Evolutionary conservation across 768 basidiomycete species (phyloP).

Genomic region (Boletus sp.): DNA sequence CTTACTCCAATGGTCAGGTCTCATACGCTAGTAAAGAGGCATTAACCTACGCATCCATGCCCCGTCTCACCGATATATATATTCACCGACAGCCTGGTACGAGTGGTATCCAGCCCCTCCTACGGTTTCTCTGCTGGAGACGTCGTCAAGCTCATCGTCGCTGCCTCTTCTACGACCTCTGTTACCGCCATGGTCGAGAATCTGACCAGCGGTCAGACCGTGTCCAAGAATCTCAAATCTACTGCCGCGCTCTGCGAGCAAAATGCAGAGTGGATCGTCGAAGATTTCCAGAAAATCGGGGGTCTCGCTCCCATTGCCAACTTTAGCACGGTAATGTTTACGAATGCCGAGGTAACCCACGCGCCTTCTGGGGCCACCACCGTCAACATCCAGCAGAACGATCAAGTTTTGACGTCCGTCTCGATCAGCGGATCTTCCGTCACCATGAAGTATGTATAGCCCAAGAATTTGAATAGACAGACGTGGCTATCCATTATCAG

Average conservation of each 20-base stretch:
- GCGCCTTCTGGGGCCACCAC: background rate
- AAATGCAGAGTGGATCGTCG: constrained; percentile 10
- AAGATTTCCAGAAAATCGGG: background rate
- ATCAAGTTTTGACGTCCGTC: background rate
- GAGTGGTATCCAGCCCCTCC: background rate
- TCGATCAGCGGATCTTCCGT: background rate
- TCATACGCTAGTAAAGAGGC: constrained; percentile 1
- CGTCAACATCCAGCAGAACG: constrained; percentile 4
- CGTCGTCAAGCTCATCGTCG: background rate
- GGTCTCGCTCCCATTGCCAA: background rate
- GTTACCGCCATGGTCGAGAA: constrained; percentile 9
- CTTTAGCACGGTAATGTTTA: constrained; percentile 9
- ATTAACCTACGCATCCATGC: too few relatives aligned
- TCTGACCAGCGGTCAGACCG: background rate
- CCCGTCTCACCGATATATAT: background rate
- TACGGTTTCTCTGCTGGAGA: constrained; percentile 1
- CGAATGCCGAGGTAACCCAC: background rate
- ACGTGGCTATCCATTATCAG: background rate
- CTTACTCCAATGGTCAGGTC: background rate
- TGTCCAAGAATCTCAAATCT: background rate
- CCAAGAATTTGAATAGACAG: background rate
- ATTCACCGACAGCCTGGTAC: constrained; percentile 3
- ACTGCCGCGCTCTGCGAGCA: background rate
- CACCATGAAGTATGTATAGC: background rate
- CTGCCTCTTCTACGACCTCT: background rate